These are phyloP conservation scores for Yamadazyma ubonensis DNA, from an alignment of 805 yeast species.

Conservation along the genomic window DNA sequence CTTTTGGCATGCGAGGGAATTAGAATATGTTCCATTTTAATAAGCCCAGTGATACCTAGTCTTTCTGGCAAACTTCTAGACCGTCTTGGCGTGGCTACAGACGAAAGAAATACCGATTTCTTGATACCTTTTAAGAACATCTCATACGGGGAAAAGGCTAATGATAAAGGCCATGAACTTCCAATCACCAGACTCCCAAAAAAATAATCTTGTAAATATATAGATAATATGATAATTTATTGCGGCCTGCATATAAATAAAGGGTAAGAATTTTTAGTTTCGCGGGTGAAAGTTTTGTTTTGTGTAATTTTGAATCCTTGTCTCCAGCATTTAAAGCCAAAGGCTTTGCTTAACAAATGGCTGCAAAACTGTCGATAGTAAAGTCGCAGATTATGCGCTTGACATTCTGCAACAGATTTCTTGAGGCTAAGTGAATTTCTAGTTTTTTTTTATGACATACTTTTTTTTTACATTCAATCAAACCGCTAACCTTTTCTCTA, in stretches of 20 bases:
- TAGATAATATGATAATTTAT: not conserved
- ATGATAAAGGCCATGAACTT: constrained; percentile 44
- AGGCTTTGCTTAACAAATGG: constrained; percentile 2
- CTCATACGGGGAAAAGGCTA: constrained; percentile 58
- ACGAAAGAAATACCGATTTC: constrained; percentile 41
- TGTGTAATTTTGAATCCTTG: constrained; percentile 4
- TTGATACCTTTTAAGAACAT: constrained; percentile 58
- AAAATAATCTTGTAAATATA: constrained; percentile 1
- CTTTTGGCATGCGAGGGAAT: constrained; percentile 67
- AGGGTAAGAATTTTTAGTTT: too few species aligned
- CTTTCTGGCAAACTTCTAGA: constrained; percentile 58
- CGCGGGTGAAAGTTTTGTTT: too few species aligned
- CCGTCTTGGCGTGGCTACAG: constrained; percentile 53
- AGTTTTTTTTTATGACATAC: not conserved
- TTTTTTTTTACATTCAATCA: not conserved
- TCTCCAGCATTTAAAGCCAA: not conserved
- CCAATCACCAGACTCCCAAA: constrained; percentile 39
- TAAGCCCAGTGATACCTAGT: constrained; percentile 73
- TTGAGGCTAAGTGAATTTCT: not conserved
- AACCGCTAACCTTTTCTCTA: not conserved
- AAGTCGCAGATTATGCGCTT: not conserved
- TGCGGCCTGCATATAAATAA: too few species aligned
- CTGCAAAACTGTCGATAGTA: constrained; percentile 3
- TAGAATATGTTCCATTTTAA: constrained; percentile 62
- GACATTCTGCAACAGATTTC: not conserved